Percentiles rank a stretch among this genome's conserved stretches.
phyloP scores from a whole-genome alignment of 2,329 filamentous ascomycete species.

The Phialophora macrospora region DNA sequence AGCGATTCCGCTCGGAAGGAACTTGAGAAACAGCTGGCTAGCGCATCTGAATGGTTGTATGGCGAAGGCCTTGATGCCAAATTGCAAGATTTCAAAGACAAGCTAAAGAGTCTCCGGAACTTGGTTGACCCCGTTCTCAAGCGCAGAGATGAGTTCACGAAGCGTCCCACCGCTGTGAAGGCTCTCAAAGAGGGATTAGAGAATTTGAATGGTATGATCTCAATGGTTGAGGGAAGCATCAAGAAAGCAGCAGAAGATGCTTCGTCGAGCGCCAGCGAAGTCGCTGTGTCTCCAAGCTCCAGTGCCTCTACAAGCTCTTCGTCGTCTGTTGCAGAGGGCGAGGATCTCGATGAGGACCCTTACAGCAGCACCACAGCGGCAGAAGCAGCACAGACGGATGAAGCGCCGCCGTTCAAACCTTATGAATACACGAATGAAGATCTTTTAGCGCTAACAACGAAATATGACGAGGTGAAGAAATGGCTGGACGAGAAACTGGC shows the following conservation, averaged over 20 bases:
- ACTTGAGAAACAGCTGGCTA: constrained; percentile 71
- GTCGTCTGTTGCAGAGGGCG: constrained; percentile 54
- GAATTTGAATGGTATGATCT: constrained; percentile 71
- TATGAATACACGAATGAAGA: constrained; percentile 74
- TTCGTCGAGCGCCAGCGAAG: constrained; percentile 59
- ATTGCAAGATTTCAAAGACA: constrained; percentile 74
- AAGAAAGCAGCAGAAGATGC: constrained; percentile 69
- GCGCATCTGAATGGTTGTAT: constrained; percentile 87
- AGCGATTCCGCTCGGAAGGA: constrained; percentile 68
- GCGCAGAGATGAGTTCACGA: constrained; percentile 72
- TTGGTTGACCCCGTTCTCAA: constrained; percentile 78
- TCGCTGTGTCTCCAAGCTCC: constrained; percentile 51
- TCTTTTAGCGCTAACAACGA: constrained; percentile 66
- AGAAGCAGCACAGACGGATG: constrained; percentile 43
- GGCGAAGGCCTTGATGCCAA: constrained; percentile 78
- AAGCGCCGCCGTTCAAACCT: constrained; percentile 48
- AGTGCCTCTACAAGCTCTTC: constrained; percentile 56
- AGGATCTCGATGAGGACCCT: constrained; percentile 76
- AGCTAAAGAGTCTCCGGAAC: constrained; percentile 75
- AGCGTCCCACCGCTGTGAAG: constrained; percentile 72
- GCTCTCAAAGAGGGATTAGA: constrained; percentile 72
- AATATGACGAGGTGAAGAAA: constrained; percentile 65
- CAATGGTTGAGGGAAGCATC: constrained; percentile 72
- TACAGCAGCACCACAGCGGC: constrained; percentile 46
- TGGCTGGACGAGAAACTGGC: constrained; percentile 78